A percentile compares a stretch with the other conserved stretches of the same genome.
Evolutionary conservation across 2,329 filamentous ascomycete genomes (phyloP).

Genomic region (Colletotrichum melonis): DNA sequence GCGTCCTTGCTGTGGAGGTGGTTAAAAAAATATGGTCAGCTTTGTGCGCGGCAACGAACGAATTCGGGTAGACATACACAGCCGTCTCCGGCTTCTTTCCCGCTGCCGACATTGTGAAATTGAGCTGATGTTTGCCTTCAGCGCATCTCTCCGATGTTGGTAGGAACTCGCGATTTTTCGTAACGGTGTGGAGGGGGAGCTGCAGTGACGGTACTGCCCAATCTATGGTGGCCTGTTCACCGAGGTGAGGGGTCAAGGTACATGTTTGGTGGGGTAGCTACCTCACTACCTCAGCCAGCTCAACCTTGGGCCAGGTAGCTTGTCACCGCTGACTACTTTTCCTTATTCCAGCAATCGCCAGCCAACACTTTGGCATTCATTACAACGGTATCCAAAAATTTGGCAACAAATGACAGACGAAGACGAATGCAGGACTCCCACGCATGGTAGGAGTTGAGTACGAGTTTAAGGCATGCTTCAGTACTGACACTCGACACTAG

Average conservation of each 20-base stretch:
- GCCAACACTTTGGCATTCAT: no score
- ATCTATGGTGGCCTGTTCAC: constrained; percentile 34
- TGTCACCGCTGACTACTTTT: no score
- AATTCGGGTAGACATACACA: background rate
- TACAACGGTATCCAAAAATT: background rate
- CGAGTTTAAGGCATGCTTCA: no score
- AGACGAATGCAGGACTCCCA: background rate
- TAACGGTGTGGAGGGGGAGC: constrained; percentile 34
- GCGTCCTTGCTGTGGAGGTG: constrained; percentile 54
- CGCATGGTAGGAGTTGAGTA: no score
- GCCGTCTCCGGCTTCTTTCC: constrained; percentile 31
- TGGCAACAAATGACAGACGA: background rate
- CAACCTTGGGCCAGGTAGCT: background rate
- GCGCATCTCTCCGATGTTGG: constrained; percentile 30
- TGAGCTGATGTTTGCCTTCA: constrained; percentile 19
- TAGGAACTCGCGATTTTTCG: constrained; percentile 34
- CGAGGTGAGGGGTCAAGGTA: constrained; percentile 30
- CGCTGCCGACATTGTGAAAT: constrained; percentile 28
- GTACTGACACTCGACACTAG: no score
- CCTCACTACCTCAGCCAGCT: background rate
- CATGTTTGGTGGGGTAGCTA: background rate
- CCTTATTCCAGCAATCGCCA: no score
- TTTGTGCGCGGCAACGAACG: background rate
- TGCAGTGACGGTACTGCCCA: constrained; percentile 33
- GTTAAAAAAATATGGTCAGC: constrained; percentile 19